phyloP scores from a whole-genome alignment of 805 yeast species.

The Candida corydali region DNA sequence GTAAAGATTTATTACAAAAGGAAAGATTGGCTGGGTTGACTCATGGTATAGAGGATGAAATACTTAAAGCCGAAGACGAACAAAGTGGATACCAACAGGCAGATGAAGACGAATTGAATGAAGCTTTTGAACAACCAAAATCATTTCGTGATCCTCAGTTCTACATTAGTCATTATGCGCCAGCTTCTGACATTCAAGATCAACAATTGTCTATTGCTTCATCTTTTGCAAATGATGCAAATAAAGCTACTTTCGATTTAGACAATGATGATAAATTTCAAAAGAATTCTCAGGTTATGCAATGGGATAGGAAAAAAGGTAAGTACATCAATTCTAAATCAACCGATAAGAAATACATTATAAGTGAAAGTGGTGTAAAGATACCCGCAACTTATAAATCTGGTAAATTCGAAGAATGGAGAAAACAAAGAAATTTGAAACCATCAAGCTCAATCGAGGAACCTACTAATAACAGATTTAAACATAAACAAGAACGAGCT shows the following conservation, averaged over 20 bases:
- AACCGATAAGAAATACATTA: constrained; percentile 78
- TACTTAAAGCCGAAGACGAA: constrained; percentile 51
- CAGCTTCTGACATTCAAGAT: constrained; percentile 75
- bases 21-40: constrained; percentile 74
- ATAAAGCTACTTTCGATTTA: constrained; percentile 82
- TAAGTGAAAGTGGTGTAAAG: constrained; percentile 90
- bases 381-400: constrained; percentile 89
- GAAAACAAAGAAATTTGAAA: constrained; percentile 57
- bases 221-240: constrained; percentile 80
- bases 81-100: constrained; percentile 37
- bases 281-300: constrained; percentile 66
- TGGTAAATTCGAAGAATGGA: constrained; percentile 93
- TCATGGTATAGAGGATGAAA: constrained; percentile 71
- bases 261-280: constrained; percentile 71
- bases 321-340: constrained; percentile 80
- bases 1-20: constrained; percentile 60
- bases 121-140: constrained; percentile 41
- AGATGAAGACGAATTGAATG: constrained; percentile 38
- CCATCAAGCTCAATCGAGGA: constrained; percentile 50
- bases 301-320: constrained; percentile 93
- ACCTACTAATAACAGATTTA: constrained; percentile 44
- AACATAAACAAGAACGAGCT: constrained; percentile 70
- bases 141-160: constrained; percentile 72
- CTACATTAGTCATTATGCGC: constrained; percentile 87
- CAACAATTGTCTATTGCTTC: constrained; percentile 48